These are phyloP conservation scores for Paraglomus occultum DNA, from an alignment of 192 early-diverging fungal species.

Conservation along the genomic window DNA sequence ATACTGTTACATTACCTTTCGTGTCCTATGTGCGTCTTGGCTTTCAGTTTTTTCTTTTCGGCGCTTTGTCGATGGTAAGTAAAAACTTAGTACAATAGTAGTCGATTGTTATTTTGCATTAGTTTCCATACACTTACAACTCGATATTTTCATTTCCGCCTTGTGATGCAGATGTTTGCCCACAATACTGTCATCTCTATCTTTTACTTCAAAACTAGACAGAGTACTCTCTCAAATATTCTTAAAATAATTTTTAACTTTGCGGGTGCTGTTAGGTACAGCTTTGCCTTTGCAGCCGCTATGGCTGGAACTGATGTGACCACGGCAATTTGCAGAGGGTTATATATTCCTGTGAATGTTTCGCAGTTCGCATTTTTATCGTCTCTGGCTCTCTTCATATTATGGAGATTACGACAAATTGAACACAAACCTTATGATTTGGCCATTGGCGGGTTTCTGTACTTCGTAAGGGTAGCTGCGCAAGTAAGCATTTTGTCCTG, in stretches of 20 bases:
- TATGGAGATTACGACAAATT: conserved; percentile 25
- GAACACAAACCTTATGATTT: neutral
- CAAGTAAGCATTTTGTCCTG: conserved; percentile 1
- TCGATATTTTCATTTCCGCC: too few relatives aligned
- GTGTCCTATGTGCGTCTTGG: too few relatives aligned
- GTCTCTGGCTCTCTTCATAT: conserved; percentile 3
- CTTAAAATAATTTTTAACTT: conserved; percentile 24
- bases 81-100: too few relatives aligned
- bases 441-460: neutral
- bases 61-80: too few relatives aligned
- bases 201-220: neutral
- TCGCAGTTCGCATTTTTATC: neutral
- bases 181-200: conserved; percentile 11
- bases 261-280: neutral
- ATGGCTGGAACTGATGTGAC: too few relatives aligned
- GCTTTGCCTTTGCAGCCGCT: too few relatives aligned
- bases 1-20: too few relatives aligned
- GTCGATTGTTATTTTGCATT: too few relatives aligned
- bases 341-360: neutral
- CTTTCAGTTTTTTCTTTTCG: too few relatives aligned
- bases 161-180: neutral
- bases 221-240: conserved; percentile 10
- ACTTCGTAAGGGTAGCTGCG: neutral
- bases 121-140: too few relatives aligned
- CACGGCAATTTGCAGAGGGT: neutral